Percentiles rank a stretch among this genome's conserved stretches.
phyloP scores from a whole-genome alignment of 371 early-diverging fungal species.

The Chytridium lagenaria region DNA sequence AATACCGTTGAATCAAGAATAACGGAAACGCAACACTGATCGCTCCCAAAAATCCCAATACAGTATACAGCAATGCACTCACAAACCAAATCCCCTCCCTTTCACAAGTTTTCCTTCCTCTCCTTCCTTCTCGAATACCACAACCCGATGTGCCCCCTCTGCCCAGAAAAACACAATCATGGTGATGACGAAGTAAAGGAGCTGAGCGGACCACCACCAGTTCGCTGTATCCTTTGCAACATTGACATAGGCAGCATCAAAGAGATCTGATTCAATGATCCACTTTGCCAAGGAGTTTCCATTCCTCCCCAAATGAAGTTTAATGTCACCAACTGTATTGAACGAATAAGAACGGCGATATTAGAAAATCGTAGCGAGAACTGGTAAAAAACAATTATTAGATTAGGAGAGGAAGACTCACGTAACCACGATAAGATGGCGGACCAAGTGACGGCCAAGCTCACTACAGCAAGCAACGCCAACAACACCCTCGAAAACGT shows the following conservation, averaged over 20 bases:
- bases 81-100: conserved; percentile 25
- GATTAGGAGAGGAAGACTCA: conserved; percentile 6
- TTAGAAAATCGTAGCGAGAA: not conserved
- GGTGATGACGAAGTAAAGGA: conserved; percentile 33
- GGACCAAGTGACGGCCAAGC: conserved; percentile 37
- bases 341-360: no score
- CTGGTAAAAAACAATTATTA: not conserved
- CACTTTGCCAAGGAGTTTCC: conserved; percentile 24
- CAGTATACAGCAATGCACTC: conserved; percentile 25
- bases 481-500: conserved; percentile 26
- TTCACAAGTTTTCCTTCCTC: conserved; percentile 2
- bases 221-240: conserved; percentile 20
- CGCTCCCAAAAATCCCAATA: conserved; percentile 42
- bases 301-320: not conserved
- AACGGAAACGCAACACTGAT: conserved; percentile 38
- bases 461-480: conserved; percentile 18
- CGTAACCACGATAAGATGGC: conserved; percentile 32
- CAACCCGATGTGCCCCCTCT: conserved; percentile 39
- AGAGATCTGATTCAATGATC: conserved; percentile 35
- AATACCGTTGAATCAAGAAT: conserved; percentile 35
- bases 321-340: not conserved
- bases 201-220: conserved; percentile 42
- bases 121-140: not conserved
- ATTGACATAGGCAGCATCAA: conserved; percentile 41
- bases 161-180: conserved; percentile 39